phyloP scores from a whole-genome alignment of 768 basidiomycete species.

The Trametes villosa region DNA sequence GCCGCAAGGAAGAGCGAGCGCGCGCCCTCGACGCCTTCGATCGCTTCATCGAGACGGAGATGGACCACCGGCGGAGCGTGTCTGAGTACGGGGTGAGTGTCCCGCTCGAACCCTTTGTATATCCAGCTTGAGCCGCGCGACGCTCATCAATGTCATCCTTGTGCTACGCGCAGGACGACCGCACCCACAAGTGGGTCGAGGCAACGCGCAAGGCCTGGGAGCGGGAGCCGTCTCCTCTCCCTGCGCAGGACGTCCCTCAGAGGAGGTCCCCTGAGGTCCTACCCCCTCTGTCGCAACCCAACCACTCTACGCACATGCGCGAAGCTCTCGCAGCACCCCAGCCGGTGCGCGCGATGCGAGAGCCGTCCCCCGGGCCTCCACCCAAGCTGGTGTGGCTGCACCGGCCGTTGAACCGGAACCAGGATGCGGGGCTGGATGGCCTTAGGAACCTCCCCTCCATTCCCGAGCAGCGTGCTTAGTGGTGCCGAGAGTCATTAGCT shows the following conservation, averaged over 20 bases:
- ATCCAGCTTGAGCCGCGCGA: background rate
- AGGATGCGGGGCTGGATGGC: constrained; percentile 1
- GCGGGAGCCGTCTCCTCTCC: constrained; percentile 12
- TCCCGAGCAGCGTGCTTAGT: constrained; percentile 14
- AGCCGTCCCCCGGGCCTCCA: constrained; percentile 19
- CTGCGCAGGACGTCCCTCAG: background rate
- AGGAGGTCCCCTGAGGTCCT: background rate
- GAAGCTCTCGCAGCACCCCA: constrained; percentile 16
- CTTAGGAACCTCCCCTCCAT: constrained; percentile 4
- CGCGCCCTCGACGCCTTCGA: constrained; percentile 64
- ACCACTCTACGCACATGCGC: background rate
- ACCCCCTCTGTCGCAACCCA: background rate
- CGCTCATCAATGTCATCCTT: background rate
- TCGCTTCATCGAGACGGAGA: constrained; percentile 53
- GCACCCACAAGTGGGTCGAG: constrained; percentile 28
- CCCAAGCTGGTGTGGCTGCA: constrained; percentile 30
- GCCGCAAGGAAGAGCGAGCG: constrained; percentile 53
- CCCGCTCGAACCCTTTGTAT: background rate
- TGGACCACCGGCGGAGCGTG: constrained; percentile 31
- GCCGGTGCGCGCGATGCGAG: constrained; percentile 16
- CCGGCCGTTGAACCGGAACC: constrained; percentile 23
- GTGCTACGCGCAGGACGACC: constrained; percentile 18
- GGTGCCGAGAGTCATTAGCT: too few relatives aligned
- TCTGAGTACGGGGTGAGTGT: constrained; percentile 21
- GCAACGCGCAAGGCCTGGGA: constrained; percentile 24